Evolutionary conservation across 1,139 yeast species (phyloP), one percentile per base, ranked within the genome.

Genomic region (Scheffersomyces segobiensis): DNA sequence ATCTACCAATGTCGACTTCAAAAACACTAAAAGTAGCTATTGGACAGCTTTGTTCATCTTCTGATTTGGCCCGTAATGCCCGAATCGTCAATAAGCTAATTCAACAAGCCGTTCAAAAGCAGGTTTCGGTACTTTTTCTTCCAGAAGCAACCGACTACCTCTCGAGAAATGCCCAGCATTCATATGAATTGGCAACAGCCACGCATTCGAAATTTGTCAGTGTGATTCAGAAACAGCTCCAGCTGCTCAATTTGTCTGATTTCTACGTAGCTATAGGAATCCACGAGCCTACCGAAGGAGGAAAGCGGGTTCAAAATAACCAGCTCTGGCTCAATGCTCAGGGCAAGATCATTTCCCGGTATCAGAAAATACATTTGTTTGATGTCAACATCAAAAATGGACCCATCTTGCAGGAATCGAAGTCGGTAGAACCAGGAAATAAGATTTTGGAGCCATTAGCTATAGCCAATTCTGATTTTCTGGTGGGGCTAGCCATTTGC

Each of bases 71-170:
- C 1, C 78, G 78, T 32, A 95, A 95, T 65, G 87, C 91, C 17
- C 67, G 74, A 10, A 75, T 80, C 0, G 95, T 88, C 0, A 79
- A 81, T 19, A 78, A 78, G 53, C 76, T 93, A 49, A 85, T 93
- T 39, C 71, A 76, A n/a, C 74, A 79, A 57, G 97, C 98, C 0
- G 81, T 89, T 0, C 72, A 73, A 8, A 70, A 79, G 12, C 81
- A 87, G 3, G 92, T 88, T 12, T 77, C 82, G 60, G 85, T 91
- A 3, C 78, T 93, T 10, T 93, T 93, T 68, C 81, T 95, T 51
- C 98, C 98, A 1, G 99, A 95, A 71, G 98, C 98, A 0, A 83
- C 95, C 0, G 98, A 95, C 68, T 95, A 92, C 71, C 81, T 95
- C 52, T 89, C 97, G 3, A 78, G 85, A 53, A 84, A 87, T 62